These are phyloP conservation scores for Penicilliopsis zonata DNA, from an alignment of 495 filamentous ascomycete genomes.

Conservation along the genomic window DNA sequence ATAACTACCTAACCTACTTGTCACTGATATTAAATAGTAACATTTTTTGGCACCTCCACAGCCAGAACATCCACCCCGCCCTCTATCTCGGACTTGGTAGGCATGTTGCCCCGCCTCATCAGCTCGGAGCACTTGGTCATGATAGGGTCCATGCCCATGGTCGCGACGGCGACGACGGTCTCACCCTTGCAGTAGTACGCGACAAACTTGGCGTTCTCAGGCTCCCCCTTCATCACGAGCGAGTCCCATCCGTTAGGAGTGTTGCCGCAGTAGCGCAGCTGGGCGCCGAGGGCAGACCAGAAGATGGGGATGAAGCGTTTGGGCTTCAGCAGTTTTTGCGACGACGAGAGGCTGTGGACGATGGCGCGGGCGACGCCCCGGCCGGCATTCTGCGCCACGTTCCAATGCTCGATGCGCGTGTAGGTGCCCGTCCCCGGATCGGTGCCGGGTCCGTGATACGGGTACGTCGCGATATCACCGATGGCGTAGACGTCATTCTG, in stretches of 20 bases:
- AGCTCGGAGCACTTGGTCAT: constrained; percentile 76
- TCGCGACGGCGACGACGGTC: constrained; percentile 81
- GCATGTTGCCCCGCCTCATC: constrained; percentile 77
- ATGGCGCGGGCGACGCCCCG: constrained; percentile 68
- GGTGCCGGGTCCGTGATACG: constrained; percentile 83
- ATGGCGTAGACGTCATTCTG: constrained; percentile 75
- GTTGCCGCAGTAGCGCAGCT: constrained; percentile 87
- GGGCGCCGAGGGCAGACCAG: constrained; percentile 84
- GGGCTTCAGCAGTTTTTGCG: constrained; percentile 32
- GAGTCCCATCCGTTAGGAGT: constrained; percentile 74
- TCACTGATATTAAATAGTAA: constrained; percentile 7
- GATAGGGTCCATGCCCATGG: constrained; percentile 80
- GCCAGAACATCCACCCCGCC: constrained; percentile 62
- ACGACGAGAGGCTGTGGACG: constrained; percentile 27
- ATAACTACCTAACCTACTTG: too few species aligned
- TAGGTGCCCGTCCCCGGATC: constrained; percentile 32
- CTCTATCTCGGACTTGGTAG: constrained; percentile 62
- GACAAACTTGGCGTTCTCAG: constrained; percentile 71
- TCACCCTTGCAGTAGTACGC: constrained; percentile 85
- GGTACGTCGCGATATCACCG: constrained; percentile 92
- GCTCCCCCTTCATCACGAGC: constrained; percentile 61
- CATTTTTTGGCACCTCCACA: constrained; percentile 36
- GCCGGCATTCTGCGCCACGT: constrained; percentile 89
- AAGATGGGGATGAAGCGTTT: constrained; percentile 85
- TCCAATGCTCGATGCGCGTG: constrained; percentile 90